Percentiles rank a stretch among this genome's conserved stretches.
These are phyloP conservation scores for Saccharomyces mikatae DNA, from an alignment of 805 yeast genomes.

Conservation along the genomic window DNA sequence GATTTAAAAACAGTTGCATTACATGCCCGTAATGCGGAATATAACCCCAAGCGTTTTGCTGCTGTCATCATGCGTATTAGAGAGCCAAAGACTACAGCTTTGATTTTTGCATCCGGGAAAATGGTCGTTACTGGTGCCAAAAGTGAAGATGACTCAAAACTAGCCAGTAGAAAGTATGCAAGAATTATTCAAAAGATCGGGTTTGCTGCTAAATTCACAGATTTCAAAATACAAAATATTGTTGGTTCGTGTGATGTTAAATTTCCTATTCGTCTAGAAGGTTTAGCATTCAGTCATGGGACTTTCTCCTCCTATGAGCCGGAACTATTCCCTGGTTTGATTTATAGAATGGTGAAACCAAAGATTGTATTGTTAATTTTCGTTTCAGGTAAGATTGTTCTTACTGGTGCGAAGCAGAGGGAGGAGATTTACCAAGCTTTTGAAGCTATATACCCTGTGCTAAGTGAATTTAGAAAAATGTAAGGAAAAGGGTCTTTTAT, in stretches of 20 bases:
- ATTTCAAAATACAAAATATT: slow-evolving; percentile 94
- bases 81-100: slow-evolving; percentile 96
- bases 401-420: slow-evolving; percentile 98
- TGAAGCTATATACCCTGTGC: slow-evolving; percentile 95
- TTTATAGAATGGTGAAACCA: slow-evolving; percentile 98
- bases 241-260: slow-evolving; percentile 98
- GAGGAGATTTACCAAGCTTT: slow-evolving; percentile 97
- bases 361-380: slow-evolving; percentile 92
- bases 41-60: slow-evolving; percentile 97
- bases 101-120: slow-evolving; percentile 96
- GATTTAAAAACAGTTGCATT: slow-evolving; percentile 95
- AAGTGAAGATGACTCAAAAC: slow-evolving; percentile 95
- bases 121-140: slow-evolving; percentile 99
- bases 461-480: slow-evolving; percentile 90
- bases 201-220: slow-evolving; percentile 94
- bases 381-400: slow-evolving; percentile 93
- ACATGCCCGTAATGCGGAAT: slow-evolving; percentile 98
- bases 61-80: slow-evolving; percentile 99
- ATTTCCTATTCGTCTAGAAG: slow-evolving; percentile 94
- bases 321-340: slow-evolving; percentile 93
- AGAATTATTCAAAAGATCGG: slow-evolving; percentile 97
- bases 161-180: slow-evolving; percentile 95
- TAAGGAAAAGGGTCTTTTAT: slow-evolving; percentile 9
- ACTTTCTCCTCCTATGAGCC: slow-evolving; percentile 98
- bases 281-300: slow-evolving; percentile 95